Conservation (phyloP, 192 early-diverging fungal species). For the Podila epigama region DNA sequence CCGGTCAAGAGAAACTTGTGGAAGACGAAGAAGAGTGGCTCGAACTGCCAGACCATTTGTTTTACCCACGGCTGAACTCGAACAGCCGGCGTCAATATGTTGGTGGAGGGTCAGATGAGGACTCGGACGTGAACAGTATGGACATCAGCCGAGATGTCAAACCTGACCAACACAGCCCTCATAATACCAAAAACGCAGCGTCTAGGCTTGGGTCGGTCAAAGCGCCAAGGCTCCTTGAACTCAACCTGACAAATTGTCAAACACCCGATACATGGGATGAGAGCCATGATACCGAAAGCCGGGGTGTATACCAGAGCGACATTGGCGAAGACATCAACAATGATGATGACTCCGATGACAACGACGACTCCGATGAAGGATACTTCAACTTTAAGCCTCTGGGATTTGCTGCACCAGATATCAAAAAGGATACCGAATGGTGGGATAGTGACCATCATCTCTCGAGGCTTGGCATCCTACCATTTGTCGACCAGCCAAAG, state of each 20-base stretch:
- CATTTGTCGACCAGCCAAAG: constrained; percentile 15
- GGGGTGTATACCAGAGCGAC: not conserved
- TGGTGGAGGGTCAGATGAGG: not conserved
- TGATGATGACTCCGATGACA: not conserved
- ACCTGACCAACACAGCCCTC: too few species aligned
- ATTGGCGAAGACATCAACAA: not conserved
- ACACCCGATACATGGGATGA: not conserved
- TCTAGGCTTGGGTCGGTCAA: not conserved
- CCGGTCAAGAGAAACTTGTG: not conserved
- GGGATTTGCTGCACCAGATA: not conserved
- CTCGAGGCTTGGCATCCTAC: constrained; percentile 7
- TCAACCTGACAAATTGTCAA: not conserved
- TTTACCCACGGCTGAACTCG: constrained; percentile 4
- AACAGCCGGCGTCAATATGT: not conserved
- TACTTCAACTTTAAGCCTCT: not conserved
- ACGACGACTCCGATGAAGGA: not conserved
- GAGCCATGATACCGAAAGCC: not conserved
- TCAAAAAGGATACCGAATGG: constrained; percentile 7
- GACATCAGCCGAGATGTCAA: not conserved
- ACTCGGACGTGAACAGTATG: not conserved
- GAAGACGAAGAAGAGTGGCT: not conserved
- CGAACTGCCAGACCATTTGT: constrained; percentile 18
- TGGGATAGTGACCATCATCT: constrained; percentile 13
- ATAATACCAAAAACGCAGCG: too few species aligned
- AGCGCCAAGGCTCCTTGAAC: not conserved